phyloP scores from a whole-genome alignment of 73 alveolate genomes.

The Paraurostyla sp. region DNA sequence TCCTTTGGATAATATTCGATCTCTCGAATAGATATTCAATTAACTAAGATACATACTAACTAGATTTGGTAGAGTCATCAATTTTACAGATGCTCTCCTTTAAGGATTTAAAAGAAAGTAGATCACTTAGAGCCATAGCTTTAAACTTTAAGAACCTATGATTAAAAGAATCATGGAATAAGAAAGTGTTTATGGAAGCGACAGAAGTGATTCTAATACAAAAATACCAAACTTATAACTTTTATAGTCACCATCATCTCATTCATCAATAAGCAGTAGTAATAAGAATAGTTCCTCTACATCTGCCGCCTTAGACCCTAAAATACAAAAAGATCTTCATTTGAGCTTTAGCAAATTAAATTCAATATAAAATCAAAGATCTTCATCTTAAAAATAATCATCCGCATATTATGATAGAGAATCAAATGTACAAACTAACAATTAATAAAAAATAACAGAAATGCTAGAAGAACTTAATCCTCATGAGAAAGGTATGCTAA shows the following conservation, averaged over 20 bases:
- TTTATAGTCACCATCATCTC: not conserved
- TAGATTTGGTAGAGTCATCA: constrained; percentile 52
- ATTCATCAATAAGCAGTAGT: constrained; percentile 18
- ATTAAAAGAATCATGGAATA: constrained; percentile 14
- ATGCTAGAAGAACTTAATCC: not conserved
- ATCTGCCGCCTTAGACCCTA: not conserved
- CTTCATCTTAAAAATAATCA: not conserved
- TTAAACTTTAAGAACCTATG: constrained; percentile 18
- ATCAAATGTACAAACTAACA: not conserved
- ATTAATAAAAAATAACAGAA: not conserved
- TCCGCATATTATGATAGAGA: not conserved
- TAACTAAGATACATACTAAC: not conserved
- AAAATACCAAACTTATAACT: not conserved
- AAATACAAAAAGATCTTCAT: not conserved
- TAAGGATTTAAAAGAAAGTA: constrained; percentile 16
- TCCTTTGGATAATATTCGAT: not conserved
- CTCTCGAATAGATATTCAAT: not conserved
- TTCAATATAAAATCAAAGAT: not conserved
- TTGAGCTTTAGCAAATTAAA: not conserved
- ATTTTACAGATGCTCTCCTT: constrained; percentile 5
- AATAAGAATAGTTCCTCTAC: not conserved
- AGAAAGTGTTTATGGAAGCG: not conserved
- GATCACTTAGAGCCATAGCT: not conserved
- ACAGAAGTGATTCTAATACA: not conserved
- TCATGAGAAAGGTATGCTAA: not conserved